Percentiles rank a stretch among this genome's conserved stretches.
These are phyloP conservation scores for Diplodia scrobiculata DNA, from an alignment of 2,329 filamentous ascomycete species.

Conservation along the genomic window DNA sequence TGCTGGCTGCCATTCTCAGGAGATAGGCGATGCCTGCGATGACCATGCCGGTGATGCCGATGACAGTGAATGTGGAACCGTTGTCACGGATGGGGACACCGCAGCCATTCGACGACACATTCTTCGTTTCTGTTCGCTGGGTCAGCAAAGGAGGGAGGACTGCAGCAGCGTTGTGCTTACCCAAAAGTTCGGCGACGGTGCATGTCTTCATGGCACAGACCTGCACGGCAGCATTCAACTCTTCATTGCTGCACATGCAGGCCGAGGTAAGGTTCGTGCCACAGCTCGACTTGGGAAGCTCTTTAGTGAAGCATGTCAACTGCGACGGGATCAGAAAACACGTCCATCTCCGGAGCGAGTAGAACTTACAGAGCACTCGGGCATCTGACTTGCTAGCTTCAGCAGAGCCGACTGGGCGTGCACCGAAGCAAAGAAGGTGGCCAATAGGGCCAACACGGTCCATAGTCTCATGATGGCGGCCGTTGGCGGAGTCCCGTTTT, in stretches of 20 bases:
- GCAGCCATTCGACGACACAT: conserved; percentile 44
- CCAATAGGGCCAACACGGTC: conserved; percentile 27
- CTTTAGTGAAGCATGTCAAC: conserved; percentile 34
- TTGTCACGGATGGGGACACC: conserved; percentile 42
- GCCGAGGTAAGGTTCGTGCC: conserved; percentile 41
- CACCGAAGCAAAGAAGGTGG: conserved; percentile 7
- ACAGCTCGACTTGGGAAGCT: conserved; percentile 43
- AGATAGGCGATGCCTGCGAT: conserved; percentile 41
- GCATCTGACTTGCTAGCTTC: conserved; percentile 9
- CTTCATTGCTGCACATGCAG: conserved; percentile 47
- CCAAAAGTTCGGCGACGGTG: conserved; percentile 44
- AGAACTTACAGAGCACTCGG: conserved; percentile 21
- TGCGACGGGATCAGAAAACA: conserved; percentile 22
- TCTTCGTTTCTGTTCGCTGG: conserved; percentile 41
- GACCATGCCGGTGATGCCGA: conserved; percentile 38
- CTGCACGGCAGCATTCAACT: conserved; percentile 40
- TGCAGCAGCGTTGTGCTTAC: background rate
- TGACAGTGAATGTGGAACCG: conserved; percentile 37
- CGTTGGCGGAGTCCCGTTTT: background rate
- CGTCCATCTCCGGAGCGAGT: background rate
- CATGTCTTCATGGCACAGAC: conserved; percentile 42
- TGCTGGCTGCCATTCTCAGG: conserved; percentile 42
- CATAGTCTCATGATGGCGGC: conserved; percentile 24
- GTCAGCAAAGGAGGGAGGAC: background rate
- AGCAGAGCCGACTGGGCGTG: conserved; percentile 19